These are phyloP conservation scores for Chlorella sorokiniana DNA, from an alignment of 139 green algal genomes.

Conservation along the genomic window DNA sequence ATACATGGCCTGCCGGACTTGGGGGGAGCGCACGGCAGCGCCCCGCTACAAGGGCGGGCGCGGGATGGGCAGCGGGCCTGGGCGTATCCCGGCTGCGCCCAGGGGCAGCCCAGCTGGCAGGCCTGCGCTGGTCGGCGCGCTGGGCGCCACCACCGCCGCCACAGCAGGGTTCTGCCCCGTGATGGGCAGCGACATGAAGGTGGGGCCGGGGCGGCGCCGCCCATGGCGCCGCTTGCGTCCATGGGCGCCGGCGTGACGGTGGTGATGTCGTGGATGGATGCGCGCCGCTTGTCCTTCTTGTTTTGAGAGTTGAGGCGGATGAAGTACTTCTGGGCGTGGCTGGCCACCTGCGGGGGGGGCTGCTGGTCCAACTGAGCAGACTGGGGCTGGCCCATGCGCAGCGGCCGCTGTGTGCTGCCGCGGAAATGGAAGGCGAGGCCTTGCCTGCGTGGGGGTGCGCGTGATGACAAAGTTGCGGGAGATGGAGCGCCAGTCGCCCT, in stretches of 20 bases:
- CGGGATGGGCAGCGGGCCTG: no score
- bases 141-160: slow-evolving; percentile 22
- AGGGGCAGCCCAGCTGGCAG: neutral
- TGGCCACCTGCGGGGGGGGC: slow-evolving; percentile 71
- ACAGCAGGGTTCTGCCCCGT: slow-evolving; percentile 29
- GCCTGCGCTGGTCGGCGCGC: neutral
- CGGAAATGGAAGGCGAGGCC: neutral
- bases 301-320: slow-evolving; percentile 89
- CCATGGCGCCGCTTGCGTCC: neutral
- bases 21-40: no score
- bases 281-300: slow-evolving; percentile 89
- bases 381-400: neutral
- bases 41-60: neutral
- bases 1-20: no score
- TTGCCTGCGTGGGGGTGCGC: slow-evolving; percentile 88
- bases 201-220: neutral
- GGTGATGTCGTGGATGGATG: slow-evolving; percentile 93
- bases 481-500: slow-evolving; percentile 95
- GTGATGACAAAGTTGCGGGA: slow-evolving; percentile 91
- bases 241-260: slow-evolving; percentile 25
- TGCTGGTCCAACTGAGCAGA: neutral
- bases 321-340: slow-evolving; percentile 95
- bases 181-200: slow-evolving; percentile 26
- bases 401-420: neutral
- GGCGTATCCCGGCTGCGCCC: neutral